Percentiles rank a stretch among this genome's conserved stretches.
phyloP scores from a whole-genome alignment of 1,284 basidiomycete genomes.

The Mycosarcoma mackinlayi region DNA sequence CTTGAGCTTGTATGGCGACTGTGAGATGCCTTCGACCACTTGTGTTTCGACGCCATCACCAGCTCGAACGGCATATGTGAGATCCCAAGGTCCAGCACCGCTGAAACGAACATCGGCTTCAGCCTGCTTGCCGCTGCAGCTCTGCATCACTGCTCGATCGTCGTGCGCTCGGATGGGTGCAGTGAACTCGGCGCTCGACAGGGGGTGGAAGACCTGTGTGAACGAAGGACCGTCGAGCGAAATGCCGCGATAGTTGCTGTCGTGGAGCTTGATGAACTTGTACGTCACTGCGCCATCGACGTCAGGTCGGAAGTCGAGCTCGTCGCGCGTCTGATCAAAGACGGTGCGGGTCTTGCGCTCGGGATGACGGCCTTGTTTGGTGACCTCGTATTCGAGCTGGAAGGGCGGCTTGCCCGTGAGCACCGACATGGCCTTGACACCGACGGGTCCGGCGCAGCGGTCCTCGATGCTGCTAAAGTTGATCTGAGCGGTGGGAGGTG shows the following conservation, averaged over 20 bases:
- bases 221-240: slow-evolving; percentile 63
- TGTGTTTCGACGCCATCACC: slow-evolving; percentile 36
- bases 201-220: slow-evolving; percentile 64
- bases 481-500: slow-evolving; percentile 82
- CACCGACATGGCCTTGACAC: slow-evolving; percentile 85
- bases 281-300: slow-evolving; percentile 90
- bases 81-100: slow-evolving; percentile 65
- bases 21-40: slow-evolving; percentile 59
- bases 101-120: slow-evolving; percentile 57
- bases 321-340: slow-evolving; percentile 80
- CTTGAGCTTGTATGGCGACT: slow-evolving; percentile 60
- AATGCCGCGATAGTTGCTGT: slow-evolving; percentile 82
- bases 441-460: slow-evolving; percentile 88
- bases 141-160: slow-evolving; percentile 57
- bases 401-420: slow-evolving; percentile 92
- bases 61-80: slow-evolving; percentile 58
- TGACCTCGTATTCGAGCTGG: slow-evolving; percentile 82
- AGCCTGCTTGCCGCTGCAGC: slow-evolving; percentile 62
- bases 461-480: slow-evolving; percentile 88
- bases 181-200: slow-evolving; percentile 62
- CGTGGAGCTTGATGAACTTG: slow-evolving; percentile 81
- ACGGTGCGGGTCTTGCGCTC: slow-evolving; percentile 71
- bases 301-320: slow-evolving; percentile 86
- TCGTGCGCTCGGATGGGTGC: slow-evolving; percentile 40
- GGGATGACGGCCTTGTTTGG: slow-evolving; percentile 70